Base-by-base conservation (phyloP, 805 yeast species). In the Schizosaccharomyces octosporus region DNA sequence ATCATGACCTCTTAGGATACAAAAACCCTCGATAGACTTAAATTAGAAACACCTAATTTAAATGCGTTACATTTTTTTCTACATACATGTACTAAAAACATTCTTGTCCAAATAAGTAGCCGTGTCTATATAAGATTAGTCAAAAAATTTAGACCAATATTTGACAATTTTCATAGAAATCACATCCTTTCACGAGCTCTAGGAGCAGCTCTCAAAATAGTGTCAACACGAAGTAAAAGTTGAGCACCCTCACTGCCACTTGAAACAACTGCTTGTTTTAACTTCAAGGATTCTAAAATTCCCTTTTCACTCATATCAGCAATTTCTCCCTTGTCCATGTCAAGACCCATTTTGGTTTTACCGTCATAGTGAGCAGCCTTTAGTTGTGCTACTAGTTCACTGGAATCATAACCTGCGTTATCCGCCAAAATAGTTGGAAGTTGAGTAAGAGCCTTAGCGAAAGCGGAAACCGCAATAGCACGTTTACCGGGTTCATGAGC, bases 221-320 rank as follows among this genome's bases (percentile, higher is more conserved):
- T 90, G 71, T 93, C 99, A 55, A 93, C 99, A 71, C 99, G 82
- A 68, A 93, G 75, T 66, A 93, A 78, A 59, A 93, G 89, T 75
- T 93, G 97, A 4, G 97, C 94, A 41, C 98, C 98, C 75, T 93
- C 99, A n/a, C 95, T 78, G 4, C 98, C 97, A 59, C 94, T 83
- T 15, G 88, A 80, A 19, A 93, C 97, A 17, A 94, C 98, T 1
- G 97, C 95, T 65, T 81, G 78, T 75, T 93, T 93, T 72, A 93
- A 79, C 73, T 89, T 90, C 74, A 79, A 93, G 65, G 94, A 83
- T 74, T 93, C 99, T 61, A 93, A 88, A 66, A 90, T 80, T 27
- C 97, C 98, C 66, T 83, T 73, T 64, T 88, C 93, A 72, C 95
- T 81, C 94, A 93, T 90, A 71, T 93, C 98, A 15, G 88, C 95